Evolutionary conservation across 2,329 filamentous ascomycete genomes (phyloP), one percentile per base, ranked within the genome.

Genomic region (Calonectria montana): DNA sequence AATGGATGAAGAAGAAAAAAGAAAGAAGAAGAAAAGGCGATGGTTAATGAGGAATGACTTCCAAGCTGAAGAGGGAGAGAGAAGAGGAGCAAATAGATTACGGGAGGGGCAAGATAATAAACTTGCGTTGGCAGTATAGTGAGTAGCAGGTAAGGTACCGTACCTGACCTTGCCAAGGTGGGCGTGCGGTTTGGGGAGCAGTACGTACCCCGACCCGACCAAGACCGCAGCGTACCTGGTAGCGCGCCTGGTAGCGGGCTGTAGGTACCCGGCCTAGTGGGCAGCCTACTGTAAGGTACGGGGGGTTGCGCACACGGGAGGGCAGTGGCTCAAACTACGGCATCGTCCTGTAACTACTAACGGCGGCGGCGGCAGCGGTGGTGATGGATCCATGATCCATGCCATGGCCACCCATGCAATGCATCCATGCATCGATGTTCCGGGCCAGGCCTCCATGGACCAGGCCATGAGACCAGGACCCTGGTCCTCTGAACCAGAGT

Each of bases 311-410:
- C 41, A 48, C 63, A 31, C 57, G 57, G 57, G 57, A 62, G 37
- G 57, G 57, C 37, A 62, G 57, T 59, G 53, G 53, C 37, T 53
- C 64, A 67, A 48, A 53, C 31, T 55, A 55, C 57, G 31, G 65
- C 31, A 48, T 50, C n/a, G 67, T 62, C 61, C 66, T 71, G 77
- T 75, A 79, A 78, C 78, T 79, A 70, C 64, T 76, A 79, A 79
- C 77, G 77, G 77, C 76, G 70, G 74, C 77, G 77, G 77, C 76
- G 70, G 74, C 77, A 74, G 73, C 77, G 77, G 77, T 78, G 73
- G 70, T 78, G 72, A 79, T 79, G 76, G 75, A 77, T 77, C 74
- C 61, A 43, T 37, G 62, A 61, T 70, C 43, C 55, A 63, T 63
- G 45, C 43, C 55, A 63, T 63, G 66, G 45, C 72, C 16, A 35